Base-by-base conservation (phyloP, 1,139 yeast species). In the Candida tetrigidarum region DNA sequence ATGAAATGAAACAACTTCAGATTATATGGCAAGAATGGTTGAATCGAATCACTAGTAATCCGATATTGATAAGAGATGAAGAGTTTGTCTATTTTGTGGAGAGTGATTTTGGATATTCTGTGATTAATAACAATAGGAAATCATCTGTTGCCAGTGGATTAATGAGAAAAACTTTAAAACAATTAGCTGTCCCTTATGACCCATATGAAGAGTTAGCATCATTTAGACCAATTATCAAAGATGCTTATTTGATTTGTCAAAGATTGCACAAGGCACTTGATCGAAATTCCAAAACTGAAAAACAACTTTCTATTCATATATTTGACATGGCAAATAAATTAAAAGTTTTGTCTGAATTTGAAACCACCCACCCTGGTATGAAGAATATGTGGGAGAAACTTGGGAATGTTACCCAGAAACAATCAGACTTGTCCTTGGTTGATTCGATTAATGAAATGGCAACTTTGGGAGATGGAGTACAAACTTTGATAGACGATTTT, bases 11-110 rank as follows among this genome's bases (percentile, higher is more conserved):
- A 43, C 81, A 81, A 45, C 73, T 89, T 43, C 67, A 77, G 47
- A 57, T 57, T 25, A 78, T 79, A 38, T 79, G 93, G 71, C 97
- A 93, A 62, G 81, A 77, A 50, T 93, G 99, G 99, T 84, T 93
- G 53, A 81, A 86, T 58, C 71, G 96, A 42, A 74, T 93, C 10
- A 73, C 86, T 5, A 49, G 66, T 3, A 91, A 90, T 59, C 96
- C 97, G 5, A 79, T 93, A 18, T 67, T 93, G 39, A 79, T 89
- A 9, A 75, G 93, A 25, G 96, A 90, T 62, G 96, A 90, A 54
- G 99, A 93, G 63, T 81, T 93, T 64, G 85, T 89, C 1, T 84
- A 84, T 56, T 93, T 93, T 59, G 77, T 92, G 42, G 98, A 93
- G 58, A 85, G 88, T 54, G 97, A 92, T 62, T 89, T 86, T 59